Conservation (phyloP, 805 yeast species). For the Starmerella floris region DNA sequence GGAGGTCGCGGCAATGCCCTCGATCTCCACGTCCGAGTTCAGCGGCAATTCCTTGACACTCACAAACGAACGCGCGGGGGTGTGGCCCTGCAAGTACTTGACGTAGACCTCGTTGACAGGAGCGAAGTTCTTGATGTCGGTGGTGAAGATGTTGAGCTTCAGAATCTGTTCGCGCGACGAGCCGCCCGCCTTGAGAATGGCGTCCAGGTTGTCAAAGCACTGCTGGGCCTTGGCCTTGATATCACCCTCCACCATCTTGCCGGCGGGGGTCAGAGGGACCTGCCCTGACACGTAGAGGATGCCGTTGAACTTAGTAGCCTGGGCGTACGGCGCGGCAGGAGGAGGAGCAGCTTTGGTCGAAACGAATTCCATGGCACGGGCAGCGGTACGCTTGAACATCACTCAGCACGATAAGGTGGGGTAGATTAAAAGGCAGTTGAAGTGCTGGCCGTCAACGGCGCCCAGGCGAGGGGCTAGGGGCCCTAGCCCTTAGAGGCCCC, state of each 20-base stretch:
- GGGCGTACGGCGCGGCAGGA: conserved; percentile 93
- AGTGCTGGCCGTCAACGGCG: neutral
- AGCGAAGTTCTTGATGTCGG: conserved; percentile 78
- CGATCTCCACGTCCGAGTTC: conserved; percentile 78
- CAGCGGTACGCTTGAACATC: conserved; percentile 17
- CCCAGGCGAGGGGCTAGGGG: neutral
- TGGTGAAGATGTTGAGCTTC: conserved; percentile 78
- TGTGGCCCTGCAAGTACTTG: conserved; percentile 28
- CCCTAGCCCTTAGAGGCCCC: too few relatives aligned
- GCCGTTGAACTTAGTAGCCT: conserved; percentile 83
- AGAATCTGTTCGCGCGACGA: conserved; percentile 72
- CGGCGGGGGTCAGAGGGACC: conserved; percentile 72
- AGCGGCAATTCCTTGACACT: conserved; percentile 87
- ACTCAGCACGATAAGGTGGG: too few relatives aligned
- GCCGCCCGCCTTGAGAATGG: conserved; percentile 71
- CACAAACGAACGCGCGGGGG: conserved; percentile 94
- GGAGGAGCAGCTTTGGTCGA: conserved; percentile 69
- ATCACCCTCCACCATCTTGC: conserved; percentile 67
- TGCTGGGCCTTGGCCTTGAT: conserved; percentile 35
- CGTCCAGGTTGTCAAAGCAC: conserved; percentile 33
- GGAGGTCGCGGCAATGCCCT: conserved; percentile 56
- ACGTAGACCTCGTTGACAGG: conserved; percentile 77
- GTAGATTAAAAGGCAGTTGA: neutral
- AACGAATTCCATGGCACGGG: conserved; percentile 18
- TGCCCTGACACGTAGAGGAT: conserved; percentile 90